Percentiles rank a stretch among this genome's conserved stretches.
Conservation (phyloP, 2,329 filamentous ascomycete species). For the Scytalidium sp. region DNA sequence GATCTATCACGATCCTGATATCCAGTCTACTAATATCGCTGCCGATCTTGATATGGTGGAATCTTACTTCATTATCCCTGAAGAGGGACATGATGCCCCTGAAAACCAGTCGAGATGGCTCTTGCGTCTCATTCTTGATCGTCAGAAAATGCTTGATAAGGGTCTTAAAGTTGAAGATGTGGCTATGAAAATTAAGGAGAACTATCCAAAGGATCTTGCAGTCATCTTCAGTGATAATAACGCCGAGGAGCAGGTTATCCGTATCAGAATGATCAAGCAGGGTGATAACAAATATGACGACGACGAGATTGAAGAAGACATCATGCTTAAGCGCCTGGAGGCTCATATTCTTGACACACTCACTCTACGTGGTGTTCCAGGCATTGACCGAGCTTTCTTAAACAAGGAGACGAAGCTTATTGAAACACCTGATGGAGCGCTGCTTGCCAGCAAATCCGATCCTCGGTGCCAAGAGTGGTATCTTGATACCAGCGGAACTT, state of each 20-base stretch:
- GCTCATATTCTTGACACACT: slow-evolving; percentile 87
- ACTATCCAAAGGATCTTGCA: slow-evolving; percentile 80
- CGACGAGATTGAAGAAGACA: slow-evolving; percentile 76
- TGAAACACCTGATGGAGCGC: slow-evolving; percentile 65
- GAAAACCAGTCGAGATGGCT: slow-evolving; percentile 92
- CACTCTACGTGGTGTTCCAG: slow-evolving; percentile 84
- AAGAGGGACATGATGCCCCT: slow-evolving; percentile 60
- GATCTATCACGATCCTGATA: slow-evolving; percentile 95
- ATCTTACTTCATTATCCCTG: slow-evolving; percentile 92
- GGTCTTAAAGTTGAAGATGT: slow-evolving; percentile 89
- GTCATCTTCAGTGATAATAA: slow-evolving; percentile 99
- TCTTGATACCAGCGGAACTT: slow-evolving; percentile 89
- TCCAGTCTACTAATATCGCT: slow-evolving; percentile 79
- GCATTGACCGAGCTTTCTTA: slow-evolving; percentile 89
- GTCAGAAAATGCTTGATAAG: slow-evolving; percentile 94
- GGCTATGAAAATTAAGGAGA: slow-evolving; percentile 81
- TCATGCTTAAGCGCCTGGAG: slow-evolving; percentile 88
- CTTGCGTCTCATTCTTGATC: slow-evolving; percentile 87
- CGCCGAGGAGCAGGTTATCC: slow-evolving; percentile 90
- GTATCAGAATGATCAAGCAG: slow-evolving; percentile 75
- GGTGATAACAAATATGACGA: slow-evolving; percentile 73
- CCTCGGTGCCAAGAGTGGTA: slow-evolving; percentile 86
- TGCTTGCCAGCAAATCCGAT: slow-evolving; percentile 72
- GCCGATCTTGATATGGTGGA: slow-evolving; percentile 93
- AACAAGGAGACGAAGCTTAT: slow-evolving; percentile 73